Evolutionary conservation across 441 rosid species (phyloP).

Genomic region (Euphorbia schlechtendalii): DNA sequence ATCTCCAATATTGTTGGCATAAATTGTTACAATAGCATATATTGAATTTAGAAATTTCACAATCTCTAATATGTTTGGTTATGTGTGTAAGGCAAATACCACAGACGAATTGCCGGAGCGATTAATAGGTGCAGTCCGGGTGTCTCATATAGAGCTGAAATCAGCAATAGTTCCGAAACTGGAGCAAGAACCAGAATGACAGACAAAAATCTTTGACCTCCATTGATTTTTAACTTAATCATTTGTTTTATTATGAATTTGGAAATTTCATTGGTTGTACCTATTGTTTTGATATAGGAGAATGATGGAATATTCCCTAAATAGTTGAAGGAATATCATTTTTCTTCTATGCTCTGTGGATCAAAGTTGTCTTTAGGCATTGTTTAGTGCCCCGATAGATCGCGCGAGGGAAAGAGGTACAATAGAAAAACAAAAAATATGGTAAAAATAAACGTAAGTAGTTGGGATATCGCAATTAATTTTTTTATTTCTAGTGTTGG

Average conservation of each 20-base stretch:
- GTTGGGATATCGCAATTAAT: too few species aligned
- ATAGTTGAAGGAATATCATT: constrained; percentile 10
- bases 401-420: too few species aligned
- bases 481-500: too few species aligned
- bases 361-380: neutral
- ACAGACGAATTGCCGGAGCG: constrained; percentile 84
- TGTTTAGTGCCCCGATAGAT: neutral
- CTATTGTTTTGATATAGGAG: constrained; percentile 3
- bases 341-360: neutral
- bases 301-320: constrained; percentile 18
- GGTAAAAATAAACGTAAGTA: too few species aligned
- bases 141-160: constrained; percentile 79
- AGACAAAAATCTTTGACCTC: constrained; percentile 13
- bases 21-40: neutral
- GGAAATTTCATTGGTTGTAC: constrained; percentile 18
- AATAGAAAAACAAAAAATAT: too few species aligned
- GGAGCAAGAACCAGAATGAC: constrained; percentile 44
- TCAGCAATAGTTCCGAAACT: constrained; percentile 79
- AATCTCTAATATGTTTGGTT: neutral
- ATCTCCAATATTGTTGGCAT: neutral
- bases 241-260: constrained; percentile 26
- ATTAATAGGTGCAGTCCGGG: constrained; percentile 90
- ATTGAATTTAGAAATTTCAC: neutral
- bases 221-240: constrained; percentile 19
- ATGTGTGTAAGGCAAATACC: constrained; percentile 57